Percentiles rank a stretch among this genome's conserved stretches.
Conservation (phyloP, 805 yeast species). For the Sugiyamaella chiloensis region DNA sequence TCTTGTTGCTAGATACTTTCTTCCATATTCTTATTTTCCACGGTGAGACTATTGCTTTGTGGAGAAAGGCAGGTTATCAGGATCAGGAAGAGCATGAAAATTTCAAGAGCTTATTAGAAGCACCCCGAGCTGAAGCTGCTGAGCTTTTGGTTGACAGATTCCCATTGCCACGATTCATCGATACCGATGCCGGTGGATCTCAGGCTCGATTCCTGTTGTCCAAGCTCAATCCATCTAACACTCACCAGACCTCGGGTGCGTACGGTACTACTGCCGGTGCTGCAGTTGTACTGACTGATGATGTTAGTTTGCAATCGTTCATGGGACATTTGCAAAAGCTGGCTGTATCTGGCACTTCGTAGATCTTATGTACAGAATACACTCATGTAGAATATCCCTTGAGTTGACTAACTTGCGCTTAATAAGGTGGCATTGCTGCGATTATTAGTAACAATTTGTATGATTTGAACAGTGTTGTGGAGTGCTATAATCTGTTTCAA, state of each 20-base stretch:
- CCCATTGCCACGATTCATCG: conserved; percentile 96
- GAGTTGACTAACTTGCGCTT: too few species aligned
- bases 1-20: conserved; percentile 87
- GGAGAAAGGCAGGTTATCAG: conserved; percentile 96
- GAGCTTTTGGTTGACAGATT: conserved; percentile 86
- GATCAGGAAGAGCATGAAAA: conserved; percentile 86
- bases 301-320: conserved; percentile 89
- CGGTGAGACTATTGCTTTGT: conserved; percentile 90
- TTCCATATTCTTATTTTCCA: conserved; percentile 95
- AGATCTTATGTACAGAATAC: too few species aligned
- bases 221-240: conserved; percentile 90
- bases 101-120: conserved; percentile 80
- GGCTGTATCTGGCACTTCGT: conserved; percentile 56
- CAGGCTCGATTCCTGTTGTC: conserved; percentile 96
- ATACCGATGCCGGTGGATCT: conserved; percentile 97
- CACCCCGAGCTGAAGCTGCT: conserved; percentile 90
- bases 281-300: conserved; percentile 92
- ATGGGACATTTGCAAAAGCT: conserved; percentile 92
- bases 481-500: not conserved
- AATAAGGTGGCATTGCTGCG: too few species aligned
- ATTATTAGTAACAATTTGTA: too few species aligned
- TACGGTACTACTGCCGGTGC: conserved; percentile 51
- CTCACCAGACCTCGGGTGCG: conserved; percentile 57
- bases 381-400: too few species aligned
- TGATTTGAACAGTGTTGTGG: too few species aligned